These are phyloP conservation scores for Plectosphaerella plurivora DNA, from an alignment of 2,329 filamentous ascomycete species.

Conservation along the genomic window DNA sequence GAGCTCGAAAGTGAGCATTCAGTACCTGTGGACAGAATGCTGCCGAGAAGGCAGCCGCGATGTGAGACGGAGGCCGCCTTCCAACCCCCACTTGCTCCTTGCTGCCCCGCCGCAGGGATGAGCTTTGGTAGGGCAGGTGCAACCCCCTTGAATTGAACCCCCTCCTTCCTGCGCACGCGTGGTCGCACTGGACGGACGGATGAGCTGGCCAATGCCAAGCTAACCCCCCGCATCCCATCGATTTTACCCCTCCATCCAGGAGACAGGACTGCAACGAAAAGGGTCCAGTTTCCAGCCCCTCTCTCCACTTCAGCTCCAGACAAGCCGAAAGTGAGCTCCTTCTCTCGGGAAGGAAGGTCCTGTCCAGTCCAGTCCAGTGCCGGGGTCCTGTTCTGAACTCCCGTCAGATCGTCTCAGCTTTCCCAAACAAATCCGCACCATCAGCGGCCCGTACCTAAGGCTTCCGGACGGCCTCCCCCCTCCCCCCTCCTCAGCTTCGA, in stretches of 20 bases:
- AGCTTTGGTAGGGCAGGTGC: neutral
- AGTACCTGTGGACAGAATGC: no score
- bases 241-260: neutral
- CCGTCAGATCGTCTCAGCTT: neutral
- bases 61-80: no score
- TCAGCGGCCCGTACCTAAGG: neutral
- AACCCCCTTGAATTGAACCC: neutral
- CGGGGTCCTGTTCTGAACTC: neutral
- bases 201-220: no score
- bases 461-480: neutral
- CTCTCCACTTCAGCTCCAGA: slow-evolving; percentile 5
- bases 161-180: neutral
- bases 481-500: neutral
- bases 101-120: no score
- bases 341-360: no score
- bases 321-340: no score
- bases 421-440: neutral
- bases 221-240: neutral
- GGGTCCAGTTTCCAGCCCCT: slow-evolving; percentile 1
- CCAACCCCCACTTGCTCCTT: no score
- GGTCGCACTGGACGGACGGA: neutral
- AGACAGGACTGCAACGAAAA: no score
- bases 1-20: no score
- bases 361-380: neutral
- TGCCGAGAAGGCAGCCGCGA: no score